A percentile compares a stretch with the other conserved stretches of the same genome.
Conservation (phyloP, 495 filamentous ascomycete genomes). For the Neurospora cerealis region DNA sequence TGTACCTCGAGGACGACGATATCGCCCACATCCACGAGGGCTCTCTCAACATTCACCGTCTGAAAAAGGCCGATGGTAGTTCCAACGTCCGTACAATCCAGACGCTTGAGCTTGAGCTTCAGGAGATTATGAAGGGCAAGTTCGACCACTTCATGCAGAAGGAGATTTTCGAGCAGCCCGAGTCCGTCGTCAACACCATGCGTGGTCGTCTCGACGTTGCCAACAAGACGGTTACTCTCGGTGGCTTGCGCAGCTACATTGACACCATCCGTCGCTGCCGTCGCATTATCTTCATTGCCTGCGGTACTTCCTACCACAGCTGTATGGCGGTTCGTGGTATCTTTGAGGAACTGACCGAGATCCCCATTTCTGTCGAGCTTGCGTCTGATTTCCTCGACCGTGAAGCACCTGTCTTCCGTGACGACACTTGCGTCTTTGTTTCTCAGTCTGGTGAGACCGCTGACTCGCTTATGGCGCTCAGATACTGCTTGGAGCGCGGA, state of each 20-base stretch:
- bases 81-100: constrained; percentile 96
- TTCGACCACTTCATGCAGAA: constrained; percentile 99
- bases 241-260: constrained; percentile 92
- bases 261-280: constrained; percentile 92
- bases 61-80: constrained; percentile 91
- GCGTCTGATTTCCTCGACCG: constrained; percentile 97
- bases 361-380: constrained; percentile 92
- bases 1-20: constrained; percentile 98
- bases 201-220: constrained; percentile 88
- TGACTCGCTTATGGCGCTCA: constrained; percentile 93
- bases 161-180: constrained; percentile 99
- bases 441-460: constrained; percentile 98
- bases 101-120: constrained; percentile 94
- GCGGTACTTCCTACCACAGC: constrained; percentile 94
- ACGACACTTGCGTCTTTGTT: constrained; percentile 97
- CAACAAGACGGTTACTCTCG: constrained; percentile 89
- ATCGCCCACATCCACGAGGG: constrained; percentile 99
- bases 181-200: constrained; percentile 99
- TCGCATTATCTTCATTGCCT: constrained; percentile 95
- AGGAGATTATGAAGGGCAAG: constrained; percentile 99
- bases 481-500: constrained; percentile 94
- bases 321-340: constrained; percentile 98
- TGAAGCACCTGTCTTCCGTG: constrained; percentile 97
- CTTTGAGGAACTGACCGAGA: constrained; percentile 96
- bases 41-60: constrained; percentile 94